Evolutionary conservation across 2,329 filamentous ascomycete species (phyloP), one percentile per base, ranked within the genome.

Genomic region (Fusarium pilosicola): DNA sequence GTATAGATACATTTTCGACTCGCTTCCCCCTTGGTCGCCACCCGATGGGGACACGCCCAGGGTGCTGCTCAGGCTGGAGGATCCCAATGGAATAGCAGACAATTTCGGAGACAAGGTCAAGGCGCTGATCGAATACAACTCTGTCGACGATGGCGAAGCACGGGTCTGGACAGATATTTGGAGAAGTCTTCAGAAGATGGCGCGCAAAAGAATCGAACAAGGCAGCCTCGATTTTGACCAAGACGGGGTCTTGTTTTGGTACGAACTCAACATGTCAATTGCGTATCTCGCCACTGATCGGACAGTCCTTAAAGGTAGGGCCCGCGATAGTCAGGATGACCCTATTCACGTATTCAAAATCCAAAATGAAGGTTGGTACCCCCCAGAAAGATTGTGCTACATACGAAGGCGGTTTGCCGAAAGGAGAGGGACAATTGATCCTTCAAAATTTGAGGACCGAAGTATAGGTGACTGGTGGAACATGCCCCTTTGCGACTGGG

Each of bases 331-430:
- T 34, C 32, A 34, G 32, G 32, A 34, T 15, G 32, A 15, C 14
- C 32, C 32, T 34, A 15, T 49, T 49, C 28, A 49, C 28, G 28
- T 12, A 49, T 32, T 49, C 7, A 11, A 30, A 49, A 15, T 30
- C 20, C 20, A 30, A 2, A 8, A 49, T 7, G 10, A n/a, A 3
- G 4, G 1, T 5, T 49, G 46, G 46, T 32, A 49, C 22, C 46
- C 28, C 3, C 7, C 46, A n/a, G 28, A 32, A 22, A 30, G 2
- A 14, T 5, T 30, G 45, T 4, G 1, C 14, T 17, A 3, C 14
- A 12, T 22, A 2, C 30, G 28, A 49, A 9, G 6, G 28, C 0
- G 0, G 4, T 1, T 6, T n/a, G 28, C 28, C 8, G 28, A 13
- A 9, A 0, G 1, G 3, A 32, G 22, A n/a, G 46, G 20, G 20